Evolutionary conservation across 345 rosid genomes (phyloP), one percentile per base, ranked within the genome.

Genomic region (Physaria fendleri): DNA sequence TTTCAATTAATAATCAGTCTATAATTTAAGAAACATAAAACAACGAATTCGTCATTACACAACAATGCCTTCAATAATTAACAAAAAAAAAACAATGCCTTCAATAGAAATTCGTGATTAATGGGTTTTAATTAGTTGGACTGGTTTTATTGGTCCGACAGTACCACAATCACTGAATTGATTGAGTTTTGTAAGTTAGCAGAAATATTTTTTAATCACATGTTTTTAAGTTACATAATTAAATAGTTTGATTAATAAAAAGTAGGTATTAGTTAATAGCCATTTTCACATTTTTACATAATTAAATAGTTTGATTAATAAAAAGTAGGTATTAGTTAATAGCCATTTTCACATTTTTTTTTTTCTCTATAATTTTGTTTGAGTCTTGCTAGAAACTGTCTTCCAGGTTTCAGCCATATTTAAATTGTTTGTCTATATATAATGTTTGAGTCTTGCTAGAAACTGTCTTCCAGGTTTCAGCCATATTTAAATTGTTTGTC

Each of bases 331-430:
- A 12, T 53, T 27, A 12, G 56, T 45, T 56, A 20, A 18, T 44
- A 24, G 44, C 16, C 29, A 28, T 65, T 54, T 25, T 13, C 53
- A 25, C 17, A 37, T 54, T 54, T 52, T 42, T 18, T 34, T 18
- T 47, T 25, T 17, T 46, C 21, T 46, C 14, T 34, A 46, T 42
- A 57, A 57, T 39, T 30, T 21, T 66, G 58, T 22, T 47, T 29
- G 42, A 30, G 7, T 66, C 42, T 57, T 66, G 22, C 40, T 24
- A 13, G 30, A 37, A n/a, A 27, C 0, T 56, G 57, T 66, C 51
- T 40, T 57, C 44, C 51, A 66, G 37, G 24, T 66, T 29, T 57
- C 28, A 57, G 59, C 59, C 65, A 66, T 58, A 48, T 21, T 2
- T 40, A 23, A 48, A 56, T 17, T 56, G 62, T 20, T 14, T 47